These are phyloP conservation scores for Fusarium robinianum DNA, from an alignment of 2,329 filamentous ascomycete species.

Conservation along the genomic window DNA sequence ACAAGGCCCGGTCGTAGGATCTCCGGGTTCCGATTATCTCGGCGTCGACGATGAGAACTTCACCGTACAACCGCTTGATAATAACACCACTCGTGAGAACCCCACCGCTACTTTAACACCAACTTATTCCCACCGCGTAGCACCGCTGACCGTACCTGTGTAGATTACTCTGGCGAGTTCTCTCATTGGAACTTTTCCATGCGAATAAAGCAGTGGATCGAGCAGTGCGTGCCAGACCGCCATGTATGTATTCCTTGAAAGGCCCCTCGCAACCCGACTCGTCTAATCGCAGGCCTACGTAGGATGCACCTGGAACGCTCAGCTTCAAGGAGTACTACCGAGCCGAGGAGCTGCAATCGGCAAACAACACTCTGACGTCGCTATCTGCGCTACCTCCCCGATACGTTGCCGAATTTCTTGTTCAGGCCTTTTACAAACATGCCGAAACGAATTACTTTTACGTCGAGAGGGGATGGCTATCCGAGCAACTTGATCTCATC, in stretches of 20 bases:
- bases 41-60: slow-evolving; percentile 45
- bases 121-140: too few relatives aligned
- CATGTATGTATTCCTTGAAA: slow-evolving; percentile 32
- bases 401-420: slow-evolving; percentile 52
- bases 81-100: slow-evolving; percentile 48
- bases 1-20: slow-evolving; percentile 29
- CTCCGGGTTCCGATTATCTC: slow-evolving; percentile 33
- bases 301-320: slow-evolving; percentile 37
- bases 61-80: slow-evolving; percentile 47
- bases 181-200: slow-evolving; percentile 60
- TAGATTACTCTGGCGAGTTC: slow-evolving; percentile 57
- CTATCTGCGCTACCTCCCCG: slow-evolving; percentile 51
- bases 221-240: slow-evolving; percentile 44
- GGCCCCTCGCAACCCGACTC: not conserved
- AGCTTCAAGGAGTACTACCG: slow-evolving; percentile 50
- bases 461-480: slow-evolving; percentile 50
- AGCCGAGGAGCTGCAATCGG: slow-evolving; percentile 51
- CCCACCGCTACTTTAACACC: slow-evolving; percentile 4
- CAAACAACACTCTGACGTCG: slow-evolving; percentile 44
- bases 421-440: slow-evolving; percentile 53
- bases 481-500: slow-evolving; percentile 45
- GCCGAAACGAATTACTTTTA: slow-evolving; percentile 56
- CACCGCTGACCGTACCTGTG: too few relatives aligned
- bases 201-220: slow-evolving; percentile 55
- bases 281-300: slow-evolving; percentile 4